Conservation (phyloP, 2,329 filamentous ascomycete species). For the Trematosphaeria pertusa region DNA sequence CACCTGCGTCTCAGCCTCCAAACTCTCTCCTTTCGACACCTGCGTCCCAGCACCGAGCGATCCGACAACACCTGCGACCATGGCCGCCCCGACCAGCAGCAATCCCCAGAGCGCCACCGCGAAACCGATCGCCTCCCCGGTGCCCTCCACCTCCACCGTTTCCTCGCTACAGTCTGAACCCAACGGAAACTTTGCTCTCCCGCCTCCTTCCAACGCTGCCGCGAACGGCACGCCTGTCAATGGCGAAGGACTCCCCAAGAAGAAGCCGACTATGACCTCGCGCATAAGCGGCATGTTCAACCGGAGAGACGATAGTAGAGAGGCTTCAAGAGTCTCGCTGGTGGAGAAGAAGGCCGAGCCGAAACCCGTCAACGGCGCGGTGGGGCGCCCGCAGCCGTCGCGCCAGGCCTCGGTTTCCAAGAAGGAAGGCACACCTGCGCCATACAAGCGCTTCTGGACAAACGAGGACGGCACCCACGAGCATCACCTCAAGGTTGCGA, state of each 20-base stretch:
- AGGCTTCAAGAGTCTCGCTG: conserved; percentile 28
- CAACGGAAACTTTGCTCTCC: conserved; percentile 39
- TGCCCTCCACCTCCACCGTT: conserved; percentile 43
- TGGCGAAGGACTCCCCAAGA: conserved; percentile 43
- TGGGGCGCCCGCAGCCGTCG: conserved; percentile 34
- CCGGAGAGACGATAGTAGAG: conserved; percentile 37
- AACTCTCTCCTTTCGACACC: conserved; percentile 3
- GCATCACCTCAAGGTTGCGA: conserved; percentile 87
- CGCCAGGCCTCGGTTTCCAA: conserved; percentile 41
- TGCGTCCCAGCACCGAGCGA: conserved; percentile 16
- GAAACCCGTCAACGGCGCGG: conserved; percentile 35
- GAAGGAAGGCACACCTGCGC: conserved; percentile 31
- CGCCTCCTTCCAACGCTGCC: conserved; percentile 32
- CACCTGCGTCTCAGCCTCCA: conserved; percentile 43
- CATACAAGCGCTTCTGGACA: conserved; percentile 61
- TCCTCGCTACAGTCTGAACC: conserved; percentile 48
- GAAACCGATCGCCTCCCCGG: conserved; percentile 37
- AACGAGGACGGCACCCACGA: conserved; percentile 75
- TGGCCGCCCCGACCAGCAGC: conserved; percentile 42
- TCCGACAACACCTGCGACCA: conserved; percentile 24
- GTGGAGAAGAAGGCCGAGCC: conserved; percentile 32
- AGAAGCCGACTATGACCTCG: conserved; percentile 53
- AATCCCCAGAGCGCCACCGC: conserved; percentile 32
- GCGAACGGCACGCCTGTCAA: conserved; percentile 38
- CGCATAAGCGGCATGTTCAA: conserved; percentile 51